Percentiles rank a stretch among this genome's conserved stretches.
Evolutionary conservation across 31 red algal genomes (phyloP).

Genomic region (Endocladia muricata): DNA sequence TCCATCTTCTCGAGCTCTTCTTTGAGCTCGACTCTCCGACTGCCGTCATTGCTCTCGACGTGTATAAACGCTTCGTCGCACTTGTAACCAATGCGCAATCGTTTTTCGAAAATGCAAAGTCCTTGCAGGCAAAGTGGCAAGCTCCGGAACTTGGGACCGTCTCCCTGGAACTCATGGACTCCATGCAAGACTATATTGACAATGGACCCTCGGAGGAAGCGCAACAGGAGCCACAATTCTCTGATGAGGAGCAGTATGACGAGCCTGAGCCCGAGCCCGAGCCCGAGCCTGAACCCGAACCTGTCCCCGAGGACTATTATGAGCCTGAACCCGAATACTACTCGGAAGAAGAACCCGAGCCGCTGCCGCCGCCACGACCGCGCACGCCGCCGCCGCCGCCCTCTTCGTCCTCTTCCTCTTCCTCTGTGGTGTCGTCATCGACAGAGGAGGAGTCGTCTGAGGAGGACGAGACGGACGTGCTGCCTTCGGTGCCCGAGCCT

Average conservation of each 20-base stretch:
- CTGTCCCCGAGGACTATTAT: slow-evolving; percentile 72
- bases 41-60: slow-evolving; percentile 54
- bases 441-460: slow-evolving; percentile 51
- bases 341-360: slow-evolving; percentile 73
- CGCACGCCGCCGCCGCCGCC: slow-evolving; percentile 32
- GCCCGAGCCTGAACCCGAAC: slow-evolving; percentile 73
- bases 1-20: slow-evolving; percentile 70
- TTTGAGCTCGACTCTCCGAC: slow-evolving; percentile 54
- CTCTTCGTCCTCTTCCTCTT: slow-evolving; percentile 13
- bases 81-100: slow-evolving; percentile 45
- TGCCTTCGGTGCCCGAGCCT: slow-evolving; percentile 57
- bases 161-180: slow-evolving; percentile 67
- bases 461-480: slow-evolving; percentile 71
- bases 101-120: slow-evolving; percentile 68
- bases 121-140: slow-evolving; percentile 37
- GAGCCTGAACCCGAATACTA: slow-evolving; percentile 82
- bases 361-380: slow-evolving; percentile 23
- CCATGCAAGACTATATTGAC: slow-evolving; percentile 74
- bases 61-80: slow-evolving; percentile 77
- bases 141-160: slow-evolving; percentile 52
- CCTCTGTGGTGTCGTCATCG: slow-evolving; percentile 19
- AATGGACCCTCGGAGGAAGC: slow-evolving; percentile 45
- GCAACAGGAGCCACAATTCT: slow-evolving; percentile 53
- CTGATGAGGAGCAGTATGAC: slow-evolving; percentile 64
- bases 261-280: slow-evolving; percentile 61